Evolutionary conservation across 192 early-diverging fungal species (phyloP).

Genomic region (Coemansia sp.): DNA sequence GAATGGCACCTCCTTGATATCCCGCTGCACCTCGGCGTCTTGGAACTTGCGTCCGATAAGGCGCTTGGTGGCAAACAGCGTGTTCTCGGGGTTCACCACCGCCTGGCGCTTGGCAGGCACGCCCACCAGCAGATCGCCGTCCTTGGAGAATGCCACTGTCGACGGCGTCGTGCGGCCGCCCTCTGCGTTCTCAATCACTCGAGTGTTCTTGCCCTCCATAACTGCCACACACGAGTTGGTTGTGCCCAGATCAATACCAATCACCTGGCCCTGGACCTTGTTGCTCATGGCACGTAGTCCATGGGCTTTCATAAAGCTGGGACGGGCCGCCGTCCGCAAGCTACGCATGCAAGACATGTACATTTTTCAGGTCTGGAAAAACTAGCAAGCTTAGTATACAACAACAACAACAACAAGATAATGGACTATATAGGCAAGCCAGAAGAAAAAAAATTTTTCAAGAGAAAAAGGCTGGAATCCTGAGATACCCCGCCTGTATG

Average conservation of each 20-base stretch:
- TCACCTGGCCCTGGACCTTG: conserved; percentile 77
- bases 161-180: conserved; percentile 97
- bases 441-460: conserved; percentile 12
- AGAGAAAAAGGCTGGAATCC: conserved; percentile 8
- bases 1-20: conserved; percentile 88
- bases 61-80: conserved; percentile 95
- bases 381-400: not conserved
- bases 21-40: conserved; percentile 84
- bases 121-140: conserved; percentile 94
- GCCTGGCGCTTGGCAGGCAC: conserved; percentile 98
- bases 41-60: conserved; percentile 93
- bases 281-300: conserved; percentile 52
- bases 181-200: conserved; percentile 97
- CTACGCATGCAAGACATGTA: conserved; percentile 54
- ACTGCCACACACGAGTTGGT: conserved; percentile 99
- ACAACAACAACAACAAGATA: not conserved
- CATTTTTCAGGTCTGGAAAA: conserved; percentile 23
- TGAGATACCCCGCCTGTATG: no score
- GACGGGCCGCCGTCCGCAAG: conserved; percentile 45
- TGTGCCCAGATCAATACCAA: conserved; percentile 99
- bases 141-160: conserved; percentile 93
- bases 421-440: not conserved
- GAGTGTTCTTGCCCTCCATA: conserved; percentile 97
- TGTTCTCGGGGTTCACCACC: conserved; percentile 98
- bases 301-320: conserved; percentile 27